These are phyloP conservation scores for Rhizopogon roseolus DNA, from an alignment of 768 basidiomycete species.

Conservation along the genomic window DNA sequence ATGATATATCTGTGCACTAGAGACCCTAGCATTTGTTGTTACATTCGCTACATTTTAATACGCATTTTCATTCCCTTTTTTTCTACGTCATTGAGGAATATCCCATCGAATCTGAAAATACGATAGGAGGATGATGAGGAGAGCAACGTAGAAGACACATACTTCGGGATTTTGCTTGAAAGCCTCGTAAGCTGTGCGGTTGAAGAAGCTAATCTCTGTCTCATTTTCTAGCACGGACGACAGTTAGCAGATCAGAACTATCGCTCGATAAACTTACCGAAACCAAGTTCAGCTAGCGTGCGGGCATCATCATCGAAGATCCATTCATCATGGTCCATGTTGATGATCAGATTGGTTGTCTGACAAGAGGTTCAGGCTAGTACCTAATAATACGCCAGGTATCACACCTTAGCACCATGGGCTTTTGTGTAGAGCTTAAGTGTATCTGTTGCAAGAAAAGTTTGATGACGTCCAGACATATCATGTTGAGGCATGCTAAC, in stretches of 20 bases:
- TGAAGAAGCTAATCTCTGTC: conserved; percentile 92
- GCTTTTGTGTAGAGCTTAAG: conserved; percentile 92
- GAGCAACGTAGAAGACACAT: neutral
- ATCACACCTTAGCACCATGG: conserved; percentile 83
- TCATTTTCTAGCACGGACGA: conserved; percentile 70
- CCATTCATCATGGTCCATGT: conserved; percentile 94
- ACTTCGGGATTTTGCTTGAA: conserved; percentile 88
- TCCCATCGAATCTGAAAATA: conserved; percentile 25
- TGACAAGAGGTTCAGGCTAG: conserved; percentile 24
- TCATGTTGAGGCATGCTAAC: conserved; percentile 35
- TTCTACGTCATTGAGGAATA: conserved; percentile 6
- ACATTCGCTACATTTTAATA: conserved; percentile 27
- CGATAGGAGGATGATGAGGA: neutral
- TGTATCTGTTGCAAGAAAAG: conserved; percentile 56
- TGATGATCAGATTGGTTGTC: conserved; percentile 98
- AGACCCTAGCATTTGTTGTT: conserved; percentile 25
- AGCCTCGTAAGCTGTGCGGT: conserved; percentile 63
- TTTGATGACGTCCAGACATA: neutral
- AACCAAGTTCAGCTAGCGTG: conserved; percentile 63
- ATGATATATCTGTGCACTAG: conserved; percentile 13
- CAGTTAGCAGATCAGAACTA: neutral
- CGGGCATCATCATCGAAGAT: conserved; percentile 67
- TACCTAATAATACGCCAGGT: neutral
- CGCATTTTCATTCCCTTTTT: conserved; percentile 10
- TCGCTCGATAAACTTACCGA: conserved; percentile 51